These are phyloP conservation scores for Angomonas deanei DNA, from an alignment of 208 protist species.

Conservation along the genomic window DNA sequence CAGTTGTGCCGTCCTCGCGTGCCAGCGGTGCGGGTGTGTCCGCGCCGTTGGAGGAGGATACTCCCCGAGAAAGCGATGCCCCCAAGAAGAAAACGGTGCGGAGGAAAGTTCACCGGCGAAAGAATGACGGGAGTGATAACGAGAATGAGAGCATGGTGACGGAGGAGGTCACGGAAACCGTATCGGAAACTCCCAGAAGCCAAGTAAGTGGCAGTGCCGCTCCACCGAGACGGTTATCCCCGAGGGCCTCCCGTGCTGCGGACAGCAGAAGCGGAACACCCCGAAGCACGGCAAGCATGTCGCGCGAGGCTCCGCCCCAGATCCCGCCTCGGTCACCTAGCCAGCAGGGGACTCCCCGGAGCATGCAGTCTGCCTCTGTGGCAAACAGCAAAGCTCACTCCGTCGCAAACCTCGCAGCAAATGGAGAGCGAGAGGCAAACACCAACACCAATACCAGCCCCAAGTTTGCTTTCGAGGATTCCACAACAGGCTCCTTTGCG, in stretches of 20 bases:
- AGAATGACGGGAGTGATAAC: not conserved
- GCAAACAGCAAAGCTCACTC: no score
- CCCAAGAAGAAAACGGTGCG: not conserved
- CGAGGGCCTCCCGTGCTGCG: slow-evolving; percentile 27
- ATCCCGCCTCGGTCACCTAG: slow-evolving; percentile 1
- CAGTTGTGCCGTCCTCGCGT: slow-evolving; percentile 2
- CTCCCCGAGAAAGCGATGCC: not conserved
- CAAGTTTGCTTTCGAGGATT: slow-evolving; percentile 10
- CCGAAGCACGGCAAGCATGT: not conserved
- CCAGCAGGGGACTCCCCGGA: slow-evolving; percentile 7
- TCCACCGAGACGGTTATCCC: slow-evolving; percentile 34
- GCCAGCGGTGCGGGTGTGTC: slow-evolving; percentile 2
- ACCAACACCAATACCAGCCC: not conserved
- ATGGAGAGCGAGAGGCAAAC: not conserved
- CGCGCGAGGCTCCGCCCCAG: slow-evolving; percentile 6
- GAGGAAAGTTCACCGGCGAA: not conserved
- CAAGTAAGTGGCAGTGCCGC: not conserved
- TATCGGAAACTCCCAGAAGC: slow-evolving; percentile 3
- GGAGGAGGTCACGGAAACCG: not conserved
- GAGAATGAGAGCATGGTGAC: not conserved
- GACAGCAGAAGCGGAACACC: slow-evolving; percentile 16
- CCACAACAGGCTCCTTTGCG: slow-evolving; percentile 16
- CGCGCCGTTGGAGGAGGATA: not conserved
- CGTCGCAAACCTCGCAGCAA: no score
- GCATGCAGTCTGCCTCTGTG: no score